Conservation (phyloP, 768 basidiomycete species). For the Leccinum sublutescens region DNA sequence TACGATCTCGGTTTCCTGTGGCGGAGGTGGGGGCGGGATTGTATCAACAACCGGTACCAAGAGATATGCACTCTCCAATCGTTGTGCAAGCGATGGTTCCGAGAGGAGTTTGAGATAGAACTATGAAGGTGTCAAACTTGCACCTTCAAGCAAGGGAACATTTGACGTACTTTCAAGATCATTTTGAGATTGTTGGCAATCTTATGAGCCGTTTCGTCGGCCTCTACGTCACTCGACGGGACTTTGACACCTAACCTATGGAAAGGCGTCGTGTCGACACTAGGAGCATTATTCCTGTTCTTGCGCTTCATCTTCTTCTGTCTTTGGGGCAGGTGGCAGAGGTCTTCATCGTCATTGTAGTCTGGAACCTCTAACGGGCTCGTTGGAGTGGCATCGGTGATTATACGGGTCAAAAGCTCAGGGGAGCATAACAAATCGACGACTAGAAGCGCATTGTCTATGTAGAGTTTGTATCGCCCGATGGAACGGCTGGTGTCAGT, state of each 20-base stretch:
- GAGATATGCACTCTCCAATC: conserved; percentile 12
- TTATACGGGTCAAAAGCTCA: conserved; percentile 4
- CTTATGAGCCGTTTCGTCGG: conserved; percentile 2
- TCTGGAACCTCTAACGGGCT: conserved; percentile 2
- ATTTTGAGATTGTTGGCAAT: conserved; percentile 27
- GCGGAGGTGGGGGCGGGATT: not conserved
- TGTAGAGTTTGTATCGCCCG: conserved; percentile 19
- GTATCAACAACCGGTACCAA: not conserved
- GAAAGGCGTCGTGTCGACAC: conserved; percentile 32
- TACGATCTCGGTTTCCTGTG: not conserved
- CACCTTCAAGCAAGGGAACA: too few relatives aligned
- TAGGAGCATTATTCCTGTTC: conserved; percentile 6
- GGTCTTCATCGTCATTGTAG: conserved; percentile 5
- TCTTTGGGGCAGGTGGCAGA: conserved; percentile 8
- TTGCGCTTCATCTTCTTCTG: conserved; percentile 30
- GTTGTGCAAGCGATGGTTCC: conserved; percentile 12
- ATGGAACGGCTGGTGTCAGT: conserved; percentile 12
- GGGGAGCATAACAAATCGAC: conserved; percentile 17
- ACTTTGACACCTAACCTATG: conserved; percentile 25
- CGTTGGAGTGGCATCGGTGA: not conserved
- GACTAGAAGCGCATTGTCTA: conserved; percentile 24
- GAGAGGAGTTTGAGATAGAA: conserved; percentile 25
- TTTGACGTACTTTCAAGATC: conserved; percentile 29
- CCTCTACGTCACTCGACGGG: conserved; percentile 27
- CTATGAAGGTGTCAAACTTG: conserved; percentile 14